Conservation (phyloP, 345 rosid genomes). For the Theobroma cacao region DNA sequence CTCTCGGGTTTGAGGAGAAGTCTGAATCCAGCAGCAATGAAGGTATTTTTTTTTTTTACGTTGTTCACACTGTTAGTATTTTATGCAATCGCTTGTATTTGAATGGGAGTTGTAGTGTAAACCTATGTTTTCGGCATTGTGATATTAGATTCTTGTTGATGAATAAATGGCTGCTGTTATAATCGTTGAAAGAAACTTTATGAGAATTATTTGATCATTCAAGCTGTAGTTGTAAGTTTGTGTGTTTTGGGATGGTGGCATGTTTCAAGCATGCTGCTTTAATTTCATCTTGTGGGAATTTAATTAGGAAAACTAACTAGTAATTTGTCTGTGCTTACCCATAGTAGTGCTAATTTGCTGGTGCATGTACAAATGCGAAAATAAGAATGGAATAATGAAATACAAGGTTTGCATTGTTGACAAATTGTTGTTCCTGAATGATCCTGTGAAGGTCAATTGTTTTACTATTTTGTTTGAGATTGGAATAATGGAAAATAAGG, state of each 20-base stretch:
- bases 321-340: not conserved
- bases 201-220: not conserved
- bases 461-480: not conserved
- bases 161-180: not conserved
- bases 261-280: not conserved
- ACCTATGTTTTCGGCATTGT: not conserved
- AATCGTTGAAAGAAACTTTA: not conserved
- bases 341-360: not conserved
- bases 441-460: not conserved
- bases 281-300: not conserved
- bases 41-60: constrained; percentile 40
- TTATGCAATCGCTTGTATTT: not conserved
- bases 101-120: not conserved
- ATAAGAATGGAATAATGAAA: not conserved
- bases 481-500: not conserved
- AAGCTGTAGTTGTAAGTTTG: not conserved
- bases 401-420: not conserved
- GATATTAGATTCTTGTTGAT: not conserved
- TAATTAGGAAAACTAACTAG: not conserved
- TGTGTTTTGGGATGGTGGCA: not conserved
- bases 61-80: not conserved
- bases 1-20: constrained; percentile 93
- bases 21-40: constrained; percentile 49
- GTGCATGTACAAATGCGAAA: not conserved
- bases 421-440: not conserved